Evolutionary conservation across 768 basidiomycete species (phyloP).

Genomic region (Suillus paluster): DNA sequence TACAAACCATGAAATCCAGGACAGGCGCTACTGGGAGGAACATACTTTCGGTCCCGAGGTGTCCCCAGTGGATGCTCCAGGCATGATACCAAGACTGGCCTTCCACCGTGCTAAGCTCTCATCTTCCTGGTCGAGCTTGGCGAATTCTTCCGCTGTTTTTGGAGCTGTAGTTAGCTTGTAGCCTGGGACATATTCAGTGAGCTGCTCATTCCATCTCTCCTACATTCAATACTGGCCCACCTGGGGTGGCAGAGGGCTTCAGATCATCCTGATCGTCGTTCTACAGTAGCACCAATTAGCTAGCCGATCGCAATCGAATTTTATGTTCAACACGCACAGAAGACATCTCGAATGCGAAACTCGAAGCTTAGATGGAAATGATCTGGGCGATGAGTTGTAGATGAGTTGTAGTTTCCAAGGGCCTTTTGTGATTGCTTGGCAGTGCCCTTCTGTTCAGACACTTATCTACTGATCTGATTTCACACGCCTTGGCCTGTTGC

Average conservation of each 20-base stretch:
- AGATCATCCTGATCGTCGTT: constrained; percentile 76
- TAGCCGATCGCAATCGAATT: not conserved
- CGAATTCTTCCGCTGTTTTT: constrained; percentile 82
- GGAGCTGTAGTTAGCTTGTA: constrained; percentile 68
- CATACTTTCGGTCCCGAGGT: constrained; percentile 69
- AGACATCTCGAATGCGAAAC: constrained; percentile 48
- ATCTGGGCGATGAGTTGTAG: constrained; percentile 16
- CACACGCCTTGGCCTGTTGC: constrained; percentile 53
- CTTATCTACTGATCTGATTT: constrained; percentile 60
- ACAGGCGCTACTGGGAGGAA: constrained; percentile 22
- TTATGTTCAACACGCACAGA: constrained; percentile 43
- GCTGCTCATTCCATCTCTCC: not conserved
- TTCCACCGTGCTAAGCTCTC: constrained; percentile 97
- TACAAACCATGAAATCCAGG: constrained; percentile 22
- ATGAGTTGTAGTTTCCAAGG: constrained; percentile 20
- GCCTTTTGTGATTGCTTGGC: constrained; percentile 12
- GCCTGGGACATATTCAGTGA: constrained; percentile 46
- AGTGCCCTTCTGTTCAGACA: constrained; percentile 21
- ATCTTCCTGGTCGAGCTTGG: constrained; percentile 84
- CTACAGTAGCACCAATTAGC: constrained; percentile 28
- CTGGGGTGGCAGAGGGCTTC: constrained; percentile 68
- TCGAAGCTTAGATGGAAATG: constrained; percentile 1
- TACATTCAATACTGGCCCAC: constrained; percentile 37
- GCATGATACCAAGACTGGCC: constrained; percentile 84
- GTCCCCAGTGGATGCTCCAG: constrained; percentile 45